These are phyloP conservation scores for Phytophthora multivora DNA, from an alignment of 352 stramenopile genomes.

Conservation along the genomic window DNA sequence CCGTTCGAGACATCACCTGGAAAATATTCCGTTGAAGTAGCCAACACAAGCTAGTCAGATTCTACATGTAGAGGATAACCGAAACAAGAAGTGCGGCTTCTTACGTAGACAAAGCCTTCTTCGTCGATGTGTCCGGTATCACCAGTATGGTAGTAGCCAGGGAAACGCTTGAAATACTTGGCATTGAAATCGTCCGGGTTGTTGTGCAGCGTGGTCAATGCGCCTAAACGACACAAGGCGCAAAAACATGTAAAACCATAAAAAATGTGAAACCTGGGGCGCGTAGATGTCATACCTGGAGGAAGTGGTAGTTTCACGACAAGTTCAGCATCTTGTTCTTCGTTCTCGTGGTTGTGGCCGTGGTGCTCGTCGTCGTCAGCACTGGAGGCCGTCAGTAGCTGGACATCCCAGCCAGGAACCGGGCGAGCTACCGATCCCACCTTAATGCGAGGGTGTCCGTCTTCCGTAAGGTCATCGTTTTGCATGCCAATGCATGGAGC, in stretches of 20 bases:
- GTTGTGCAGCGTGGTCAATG: conserved; percentile 86
- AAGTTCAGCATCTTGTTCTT: conserved; percentile 66
- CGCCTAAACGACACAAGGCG: conserved; percentile 26
- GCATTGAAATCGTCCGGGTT: conserved; percentile 80
- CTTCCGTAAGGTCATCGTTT: conserved; percentile 49
- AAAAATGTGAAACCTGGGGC: background rate
- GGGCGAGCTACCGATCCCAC: conserved; percentile 65
- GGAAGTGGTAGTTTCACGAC: conserved; percentile 86
- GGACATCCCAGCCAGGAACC: conserved; percentile 87
- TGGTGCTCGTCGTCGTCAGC: conserved; percentile 46
- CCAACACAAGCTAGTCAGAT: conserved; percentile 1
- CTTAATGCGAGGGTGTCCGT: conserved; percentile 55
- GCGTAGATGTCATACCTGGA: conserved; percentile 45
- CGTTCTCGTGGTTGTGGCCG: conserved; percentile 53
- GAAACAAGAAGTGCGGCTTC: conserved; percentile 2
- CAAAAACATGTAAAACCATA: conserved; percentile 1
- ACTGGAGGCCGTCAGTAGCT: conserved; percentile 64
- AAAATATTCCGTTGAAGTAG: background rate
- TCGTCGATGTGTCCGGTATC: conserved; percentile 90
- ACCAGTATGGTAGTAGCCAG: conserved; percentile 90
- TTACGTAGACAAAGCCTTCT: conserved; percentile 89
- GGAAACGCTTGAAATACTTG: conserved; percentile 85
- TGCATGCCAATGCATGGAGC: conserved; percentile 75
- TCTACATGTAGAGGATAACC: background rate
- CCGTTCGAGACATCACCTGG: conserved; percentile 89